Conservation (phyloP, 345 rosid species). For the Kandelia obovata region DNA sequence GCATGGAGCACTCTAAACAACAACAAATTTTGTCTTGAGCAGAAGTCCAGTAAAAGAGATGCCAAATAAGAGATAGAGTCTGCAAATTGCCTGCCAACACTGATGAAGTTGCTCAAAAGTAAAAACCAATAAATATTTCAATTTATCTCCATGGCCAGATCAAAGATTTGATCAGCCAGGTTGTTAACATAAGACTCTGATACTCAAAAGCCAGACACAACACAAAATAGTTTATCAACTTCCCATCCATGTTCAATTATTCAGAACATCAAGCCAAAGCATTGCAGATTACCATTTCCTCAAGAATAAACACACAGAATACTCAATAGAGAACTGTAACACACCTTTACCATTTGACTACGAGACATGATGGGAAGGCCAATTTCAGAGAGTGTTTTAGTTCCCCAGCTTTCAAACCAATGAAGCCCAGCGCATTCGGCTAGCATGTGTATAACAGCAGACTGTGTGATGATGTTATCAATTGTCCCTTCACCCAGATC, state of each 20-base stretch:
- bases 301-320: background rate
- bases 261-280: background rate
- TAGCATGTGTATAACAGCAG: conserved; percentile 96
- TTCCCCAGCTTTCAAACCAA: conserved; percentile 98
- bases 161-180: background rate
- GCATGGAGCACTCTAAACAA: background rate
- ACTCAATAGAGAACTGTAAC: background rate
- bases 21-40: background rate
- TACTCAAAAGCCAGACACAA: background rate
- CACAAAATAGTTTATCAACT: background rate
- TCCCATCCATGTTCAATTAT: background rate
- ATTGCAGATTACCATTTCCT: background rate
- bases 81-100: background rate
- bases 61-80: background rate
- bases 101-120: background rate
- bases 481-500: conserved; percentile 76
- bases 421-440: conserved; percentile 90
- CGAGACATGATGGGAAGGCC: conserved; percentile 75
- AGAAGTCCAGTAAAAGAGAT: background rate
- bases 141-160: background rate
- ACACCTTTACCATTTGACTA: conserved; percentile 57
- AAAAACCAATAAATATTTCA: background rate
- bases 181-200: conserved; percentile 1
- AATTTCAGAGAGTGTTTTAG: conserved; percentile 72
- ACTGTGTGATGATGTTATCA: conserved; percentile 80